Evolutionary conservation across 495 filamentous ascomycete genomes (phyloP).

Genomic region (Penicillium argentinense): DNA sequence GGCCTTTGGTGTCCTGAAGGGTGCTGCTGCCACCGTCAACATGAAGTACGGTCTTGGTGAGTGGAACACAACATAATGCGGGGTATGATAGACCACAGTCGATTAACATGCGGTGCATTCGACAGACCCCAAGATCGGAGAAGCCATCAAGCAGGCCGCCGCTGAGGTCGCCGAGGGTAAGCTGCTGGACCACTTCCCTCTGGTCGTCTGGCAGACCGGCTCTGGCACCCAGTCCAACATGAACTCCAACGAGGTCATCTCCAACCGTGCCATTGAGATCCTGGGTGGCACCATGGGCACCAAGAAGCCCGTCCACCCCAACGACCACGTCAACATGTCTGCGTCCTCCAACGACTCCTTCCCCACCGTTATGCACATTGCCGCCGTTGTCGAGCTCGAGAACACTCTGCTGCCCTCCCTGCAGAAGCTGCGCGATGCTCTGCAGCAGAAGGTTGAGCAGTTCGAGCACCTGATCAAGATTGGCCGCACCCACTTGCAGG

Average conservation of each 20-base stretch:
- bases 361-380: constrained; percentile 99
- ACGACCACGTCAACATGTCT: constrained; percentile 99
- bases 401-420: constrained; percentile 80
- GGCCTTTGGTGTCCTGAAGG: constrained; percentile 97
- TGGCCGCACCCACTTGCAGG: constrained; percentile 95
- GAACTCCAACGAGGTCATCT: constrained; percentile 99
- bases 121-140: constrained; percentile 80
- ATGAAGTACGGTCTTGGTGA: constrained; percentile 93
- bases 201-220: constrained; percentile 98
- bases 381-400: constrained; percentile 90
- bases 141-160: constrained; percentile 92
- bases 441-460: constrained; percentile 86
- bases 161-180: constrained; percentile 91
- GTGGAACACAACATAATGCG: constrained; percentile 16
- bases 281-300: constrained; percentile 88
- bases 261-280: constrained; percentile 98
- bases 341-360: constrained; percentile 99
- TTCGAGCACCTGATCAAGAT: constrained; percentile 98
- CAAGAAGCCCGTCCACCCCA: constrained; percentile 98
- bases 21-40: constrained; percentile 93
- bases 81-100: neutral
- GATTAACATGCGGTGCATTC: constrained; percentile 6
- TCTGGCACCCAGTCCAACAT: constrained; percentile 99
- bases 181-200: constrained; percentile 95
- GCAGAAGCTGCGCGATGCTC: constrained; percentile 72